A percentile compares a stretch with the other conserved stretches of the same genome.
Evolutionary conservation across 495 filamentous ascomycete genomes (phyloP).

Genomic region (Xylaria flabelliformis): DNA sequence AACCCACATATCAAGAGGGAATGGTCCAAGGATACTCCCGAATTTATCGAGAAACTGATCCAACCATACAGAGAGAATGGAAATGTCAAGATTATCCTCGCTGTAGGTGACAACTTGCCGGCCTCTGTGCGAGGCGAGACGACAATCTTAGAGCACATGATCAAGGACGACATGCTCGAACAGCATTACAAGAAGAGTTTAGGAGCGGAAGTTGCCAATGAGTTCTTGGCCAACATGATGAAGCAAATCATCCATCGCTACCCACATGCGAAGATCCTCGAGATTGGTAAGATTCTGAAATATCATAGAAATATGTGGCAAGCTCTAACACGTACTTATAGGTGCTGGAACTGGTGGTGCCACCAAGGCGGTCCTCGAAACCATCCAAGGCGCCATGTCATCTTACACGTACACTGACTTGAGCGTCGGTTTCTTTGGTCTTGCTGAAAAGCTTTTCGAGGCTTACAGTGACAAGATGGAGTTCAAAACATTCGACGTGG

Average conservation of each 20-base stretch:
- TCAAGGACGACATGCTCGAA: conserved; percentile 38
- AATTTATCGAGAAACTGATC: neutral
- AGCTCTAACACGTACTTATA: no score
- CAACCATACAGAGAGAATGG: neutral
- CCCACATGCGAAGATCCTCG: conserved; percentile 51
- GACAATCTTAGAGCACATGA: conserved; percentile 51
- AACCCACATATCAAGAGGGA: neutral
- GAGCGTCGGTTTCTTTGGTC: conserved; percentile 49
- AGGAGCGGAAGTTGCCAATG: conserved; percentile 30
- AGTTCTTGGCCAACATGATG: conserved; percentile 40
- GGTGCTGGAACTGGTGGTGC: conserved; percentile 28
- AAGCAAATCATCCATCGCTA: conserved; percentile 47
- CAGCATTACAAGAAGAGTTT: conserved; percentile 40
- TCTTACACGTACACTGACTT: conserved; percentile 62
- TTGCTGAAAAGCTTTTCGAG: conserved; percentile 30
- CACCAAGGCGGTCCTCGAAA: conserved; percentile 43
- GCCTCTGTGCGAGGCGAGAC: conserved; percentile 45
- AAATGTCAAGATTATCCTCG: conserved; percentile 1
- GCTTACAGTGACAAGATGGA: conserved; percentile 41
- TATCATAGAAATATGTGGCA: no score
- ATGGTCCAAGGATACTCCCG: conserved; percentile 10
- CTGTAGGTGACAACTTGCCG: conserved; percentile 46
- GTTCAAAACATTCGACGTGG: conserved; percentile 56
- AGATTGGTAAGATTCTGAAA: conserved; percentile 33
- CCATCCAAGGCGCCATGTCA: conserved; percentile 30